Percentiles rank a stretch among this genome's conserved stretches.
phyloP scores from a whole-genome alignment of 768 basidiomycete genomes.

The Hygrophorus russula region DNA sequence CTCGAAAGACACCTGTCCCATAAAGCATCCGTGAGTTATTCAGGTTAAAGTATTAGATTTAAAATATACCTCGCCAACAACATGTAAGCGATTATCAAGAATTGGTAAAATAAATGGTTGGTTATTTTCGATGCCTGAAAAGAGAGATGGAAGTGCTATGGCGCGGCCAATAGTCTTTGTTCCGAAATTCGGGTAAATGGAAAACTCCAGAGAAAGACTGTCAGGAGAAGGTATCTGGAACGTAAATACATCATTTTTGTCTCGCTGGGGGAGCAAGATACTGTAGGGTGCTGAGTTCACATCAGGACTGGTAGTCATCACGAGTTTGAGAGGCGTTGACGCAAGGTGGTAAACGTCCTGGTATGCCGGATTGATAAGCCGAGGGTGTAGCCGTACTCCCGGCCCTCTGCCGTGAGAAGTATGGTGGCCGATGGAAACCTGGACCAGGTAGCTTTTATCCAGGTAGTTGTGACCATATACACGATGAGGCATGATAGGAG shows the following conservation, averaged over 20 bases:
- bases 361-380: slow-evolving; percentile 57
- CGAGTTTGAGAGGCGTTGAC: slow-evolving; percentile 83
- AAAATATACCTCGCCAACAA: slow-evolving; percentile 76
- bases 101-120: slow-evolving; percentile 62
- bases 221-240: slow-evolving; percentile 78
- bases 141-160: slow-evolving; percentile 69
- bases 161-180: slow-evolving; percentile 94
- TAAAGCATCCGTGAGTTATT: slow-evolving; percentile 7
- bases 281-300: slow-evolving; percentile 84
- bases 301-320: slow-evolving; percentile 83
- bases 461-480: slow-evolving; percentile 96
- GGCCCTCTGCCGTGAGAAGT: slow-evolving; percentile 24
- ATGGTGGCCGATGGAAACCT: slow-evolving; percentile 72
- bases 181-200: slow-evolving; percentile 94
- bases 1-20: slow-evolving; percentile 71
- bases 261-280: slow-evolving; percentile 73
- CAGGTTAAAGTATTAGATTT: slow-evolving; percentile 2
- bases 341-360: slow-evolving; percentile 58
- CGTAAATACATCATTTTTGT: slow-evolving; percentile 60
- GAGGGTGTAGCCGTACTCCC: slow-evolving; percentile 61
- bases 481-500: slow-evolving; percentile 96
- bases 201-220: slow-evolving; percentile 77
- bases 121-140: slow-evolving; percentile 43
- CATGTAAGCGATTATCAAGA: slow-evolving; percentile 84
- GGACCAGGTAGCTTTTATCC: slow-evolving; percentile 75